These are phyloP conservation scores for Stenogyne calaminthoides DNA, from an alignment of 305 asterid species.

Conservation along the genomic window DNA sequence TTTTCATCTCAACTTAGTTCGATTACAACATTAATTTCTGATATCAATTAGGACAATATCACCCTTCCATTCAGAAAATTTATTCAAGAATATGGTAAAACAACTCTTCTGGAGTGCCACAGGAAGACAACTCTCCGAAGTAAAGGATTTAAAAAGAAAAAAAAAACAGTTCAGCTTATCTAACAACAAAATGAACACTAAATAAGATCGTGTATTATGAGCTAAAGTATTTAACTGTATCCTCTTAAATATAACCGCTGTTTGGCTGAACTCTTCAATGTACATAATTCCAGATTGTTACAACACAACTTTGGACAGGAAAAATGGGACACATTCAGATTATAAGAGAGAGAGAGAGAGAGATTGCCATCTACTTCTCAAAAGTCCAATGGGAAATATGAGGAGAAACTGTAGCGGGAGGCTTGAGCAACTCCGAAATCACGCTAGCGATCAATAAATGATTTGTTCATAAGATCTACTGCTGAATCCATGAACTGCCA, in stretches of 20 bases:
- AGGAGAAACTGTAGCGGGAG: no score
- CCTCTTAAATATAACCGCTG: slow-evolving; percentile 7
- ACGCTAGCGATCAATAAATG: slow-evolving; percentile 68
- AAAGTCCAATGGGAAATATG: slow-evolving; percentile 6
- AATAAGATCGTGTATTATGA: no score
- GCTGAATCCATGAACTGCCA: slow-evolving; percentile 98
- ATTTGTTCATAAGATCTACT: slow-evolving; percentile 84
- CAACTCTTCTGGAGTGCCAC: neutral
- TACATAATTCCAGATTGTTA: slow-evolving; percentile 26
- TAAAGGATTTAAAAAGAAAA: no score
- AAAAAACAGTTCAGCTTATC: no score
- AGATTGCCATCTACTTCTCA: slow-evolving; percentile 9
- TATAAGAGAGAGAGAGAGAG: neutral
- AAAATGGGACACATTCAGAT: slow-evolving; percentile 22
- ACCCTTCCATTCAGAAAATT: neutral
- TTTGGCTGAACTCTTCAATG: slow-evolving; percentile 35
- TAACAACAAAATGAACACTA: neutral
- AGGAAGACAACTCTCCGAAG: no score
- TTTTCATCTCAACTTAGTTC: neutral
- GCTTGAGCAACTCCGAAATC: neutral
- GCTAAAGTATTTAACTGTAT: neutral
- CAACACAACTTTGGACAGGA: slow-evolving; percentile 23
- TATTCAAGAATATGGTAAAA: neutral
- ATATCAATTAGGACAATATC: neutral
- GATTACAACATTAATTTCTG: neutral